Percentiles rank a stretch among this genome's conserved stretches.
Conservation (phyloP, 2,329 filamentous ascomycete genomes). For the Clonostachys chloroleuca region DNA sequence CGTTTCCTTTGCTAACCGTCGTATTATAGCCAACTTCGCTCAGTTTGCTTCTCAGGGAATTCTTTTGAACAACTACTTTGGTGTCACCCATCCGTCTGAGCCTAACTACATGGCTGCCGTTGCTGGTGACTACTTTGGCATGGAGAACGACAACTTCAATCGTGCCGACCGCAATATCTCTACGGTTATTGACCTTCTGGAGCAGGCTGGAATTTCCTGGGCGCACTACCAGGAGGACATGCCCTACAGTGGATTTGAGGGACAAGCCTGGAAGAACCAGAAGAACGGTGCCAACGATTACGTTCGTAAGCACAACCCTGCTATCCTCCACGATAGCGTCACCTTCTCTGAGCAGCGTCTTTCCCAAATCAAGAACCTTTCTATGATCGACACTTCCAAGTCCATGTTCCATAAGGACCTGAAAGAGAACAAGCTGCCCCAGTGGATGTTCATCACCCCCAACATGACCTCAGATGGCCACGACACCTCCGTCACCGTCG, state of each 20-base stretch:
- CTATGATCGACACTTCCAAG: constrained; percentile 29
- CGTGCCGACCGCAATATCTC: constrained; percentile 56
- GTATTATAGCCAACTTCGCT: constrained; percentile 15
- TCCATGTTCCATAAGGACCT: constrained; percentile 65
- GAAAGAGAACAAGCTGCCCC: constrained; percentile 57
- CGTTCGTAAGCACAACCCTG: constrained; percentile 76
- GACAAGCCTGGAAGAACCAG: constrained; percentile 58
- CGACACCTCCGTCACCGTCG: constrained; percentile 65
- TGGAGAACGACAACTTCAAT: constrained; percentile 63
- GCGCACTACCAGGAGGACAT: constrained; percentile 73
- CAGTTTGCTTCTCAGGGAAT: constrained; percentile 21
- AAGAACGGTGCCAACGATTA: constrained; percentile 67
- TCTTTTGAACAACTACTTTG: constrained; percentile 37
- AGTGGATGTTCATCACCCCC: constrained; percentile 68
- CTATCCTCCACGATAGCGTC: constrained; percentile 62
- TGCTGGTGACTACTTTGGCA: constrained; percentile 70
- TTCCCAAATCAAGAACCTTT: constrained; percentile 68
- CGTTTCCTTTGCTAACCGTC: not conserved
- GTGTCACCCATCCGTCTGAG: constrained; percentile 67
- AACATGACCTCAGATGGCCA: constrained; percentile 77
- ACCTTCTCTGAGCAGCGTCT: constrained; percentile 55
- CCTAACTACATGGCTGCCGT: constrained; percentile 71
- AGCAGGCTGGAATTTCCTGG: constrained; percentile 62
- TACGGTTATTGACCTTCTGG: constrained; percentile 64
- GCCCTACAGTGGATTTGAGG: constrained; percentile 72